Evolutionary conservation across 2,329 filamentous ascomycete genomes (phyloP).

Genomic region (Fusarium palustre): DNA sequence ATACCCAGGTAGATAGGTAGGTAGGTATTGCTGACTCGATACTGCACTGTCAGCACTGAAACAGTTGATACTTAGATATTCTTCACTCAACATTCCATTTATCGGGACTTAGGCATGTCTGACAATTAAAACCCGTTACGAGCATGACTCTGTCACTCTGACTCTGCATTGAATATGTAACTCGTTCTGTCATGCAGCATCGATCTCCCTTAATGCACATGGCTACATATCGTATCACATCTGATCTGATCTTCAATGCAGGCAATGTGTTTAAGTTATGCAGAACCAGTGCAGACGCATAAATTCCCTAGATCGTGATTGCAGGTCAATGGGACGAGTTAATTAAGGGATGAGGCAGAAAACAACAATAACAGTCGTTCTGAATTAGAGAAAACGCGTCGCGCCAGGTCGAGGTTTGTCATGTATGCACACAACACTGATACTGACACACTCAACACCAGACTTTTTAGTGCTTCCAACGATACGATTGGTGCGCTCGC

Average conservation of each 20-base stretch:
- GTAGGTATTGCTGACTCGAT: neutral
- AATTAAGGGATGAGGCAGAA: constrained; percentile 1
- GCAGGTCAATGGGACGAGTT: constrained; percentile 14
- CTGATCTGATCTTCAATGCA: constrained; percentile 45
- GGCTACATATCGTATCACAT: constrained; percentile 6
- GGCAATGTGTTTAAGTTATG: constrained; percentile 33
- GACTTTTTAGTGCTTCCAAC: constrained; percentile 18
- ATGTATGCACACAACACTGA: constrained; percentile 13
- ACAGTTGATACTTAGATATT: constrained; percentile 7
- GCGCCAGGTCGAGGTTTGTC: constrained; percentile 32
- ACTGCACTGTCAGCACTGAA: constrained; percentile 10
- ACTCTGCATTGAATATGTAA: constrained; percentile 18
- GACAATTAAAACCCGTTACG: neutral
- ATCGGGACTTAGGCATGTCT: neutral
- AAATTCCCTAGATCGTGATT: constrained; percentile 20
- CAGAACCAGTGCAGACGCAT: constrained; percentile 38
- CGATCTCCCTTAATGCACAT: constrained; percentile 45
- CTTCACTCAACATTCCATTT: constrained; percentile 17
- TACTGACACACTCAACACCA: neutral
- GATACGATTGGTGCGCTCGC: constrained; percentile 34
- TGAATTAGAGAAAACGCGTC: constrained; percentile 30
- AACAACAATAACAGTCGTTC: constrained; percentile 13
- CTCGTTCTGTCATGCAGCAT: constrained; percentile 43
- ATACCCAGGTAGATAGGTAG: too few species aligned
- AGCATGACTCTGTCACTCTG: constrained; percentile 11